Conservation (phyloP, 257 asterid genomes). For the Capsicum chinense region DNA sequence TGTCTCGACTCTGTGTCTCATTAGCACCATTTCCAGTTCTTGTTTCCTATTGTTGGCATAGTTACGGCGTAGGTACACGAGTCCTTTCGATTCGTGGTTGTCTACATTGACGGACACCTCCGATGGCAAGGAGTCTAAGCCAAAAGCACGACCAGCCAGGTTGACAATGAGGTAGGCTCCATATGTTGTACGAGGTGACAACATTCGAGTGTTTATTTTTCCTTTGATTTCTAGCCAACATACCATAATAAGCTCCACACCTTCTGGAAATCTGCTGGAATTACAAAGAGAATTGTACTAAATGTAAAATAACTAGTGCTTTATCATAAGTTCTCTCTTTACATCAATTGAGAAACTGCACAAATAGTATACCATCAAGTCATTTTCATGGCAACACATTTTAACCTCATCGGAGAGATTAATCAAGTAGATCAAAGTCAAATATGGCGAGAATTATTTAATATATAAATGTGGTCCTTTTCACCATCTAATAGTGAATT, state of each 20-base stretch:
- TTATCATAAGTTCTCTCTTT: too few species aligned
- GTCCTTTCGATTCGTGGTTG: constrained; percentile 31
- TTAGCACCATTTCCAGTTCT: constrained; percentile 16
- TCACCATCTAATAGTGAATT: background rate
- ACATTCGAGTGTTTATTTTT: constrained; percentile 43
- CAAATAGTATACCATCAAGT: background rate
- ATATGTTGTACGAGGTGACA: constrained; percentile 63
- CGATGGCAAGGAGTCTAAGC: constrained; percentile 47
- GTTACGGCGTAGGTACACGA: constrained; percentile 34
- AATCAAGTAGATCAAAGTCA: too few species aligned
- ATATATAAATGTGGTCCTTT: background rate
- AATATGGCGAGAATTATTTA: background rate
- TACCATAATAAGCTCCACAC: constrained; percentile 49
- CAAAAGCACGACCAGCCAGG: constrained; percentile 62
- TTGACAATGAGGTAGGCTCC: constrained; percentile 64
- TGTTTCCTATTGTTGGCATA: background rate
- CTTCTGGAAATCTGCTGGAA: constrained; percentile 41
- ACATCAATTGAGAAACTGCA: too few species aligned
- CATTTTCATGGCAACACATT: background rate
- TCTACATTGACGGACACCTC: constrained; percentile 59
- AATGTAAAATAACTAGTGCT: background rate
- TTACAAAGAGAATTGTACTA: background rate
- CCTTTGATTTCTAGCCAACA: constrained; percentile 66
- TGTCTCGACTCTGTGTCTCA: constrained; percentile 16
- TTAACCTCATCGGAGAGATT: background rate